Evolutionary conservation across 805 yeast species (phyloP).

Genomic region (Pachysolen tannophilus): DNA sequence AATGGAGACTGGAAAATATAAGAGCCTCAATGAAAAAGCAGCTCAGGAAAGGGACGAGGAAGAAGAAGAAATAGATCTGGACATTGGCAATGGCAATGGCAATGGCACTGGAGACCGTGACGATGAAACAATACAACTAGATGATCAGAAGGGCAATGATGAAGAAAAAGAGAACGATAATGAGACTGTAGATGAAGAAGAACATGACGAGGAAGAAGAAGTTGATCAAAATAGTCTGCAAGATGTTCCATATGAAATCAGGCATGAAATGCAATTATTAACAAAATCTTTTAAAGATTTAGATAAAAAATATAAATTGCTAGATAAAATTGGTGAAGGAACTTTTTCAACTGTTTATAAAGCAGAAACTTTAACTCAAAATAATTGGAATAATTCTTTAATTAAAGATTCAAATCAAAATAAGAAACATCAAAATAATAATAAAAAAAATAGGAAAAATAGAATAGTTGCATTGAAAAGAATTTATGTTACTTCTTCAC

Average conservation of each 20-base stretch:
- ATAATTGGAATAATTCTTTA: conserved; percentile 22
- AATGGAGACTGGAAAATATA: not conserved
- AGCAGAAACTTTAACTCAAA: conserved; percentile 32
- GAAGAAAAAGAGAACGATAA: conserved; percentile 10
- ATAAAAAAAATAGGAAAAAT: conserved; percentile 17
- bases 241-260: conserved; percentile 17
- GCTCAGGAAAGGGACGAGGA: conserved; percentile 16
- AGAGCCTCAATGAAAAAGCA: not conserved
- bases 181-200: conserved; percentile 6
- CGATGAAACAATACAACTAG: too few relatives aligned
- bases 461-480: conserved; percentile 80
- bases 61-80: conserved; percentile 12
- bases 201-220: conserved; percentile 13
- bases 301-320: conserved; percentile 26
- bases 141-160: too few relatives aligned
- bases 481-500: conserved; percentile 92
- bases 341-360: conserved; percentile 72
- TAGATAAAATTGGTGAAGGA: conserved; percentile 66
- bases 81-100: conserved; percentile 14
- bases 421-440: conserved; percentile 3
- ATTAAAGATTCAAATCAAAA: conserved; percentile 10
- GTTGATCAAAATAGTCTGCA: conserved; percentile 3
- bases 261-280: conserved; percentile 25
- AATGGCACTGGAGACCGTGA: too few relatives aligned
- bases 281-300: conserved; percentile 22